Base-by-base conservation (phyloP, 2,329 filamentous ascomycete species). In the Aspergillus phoenicis region DNA sequence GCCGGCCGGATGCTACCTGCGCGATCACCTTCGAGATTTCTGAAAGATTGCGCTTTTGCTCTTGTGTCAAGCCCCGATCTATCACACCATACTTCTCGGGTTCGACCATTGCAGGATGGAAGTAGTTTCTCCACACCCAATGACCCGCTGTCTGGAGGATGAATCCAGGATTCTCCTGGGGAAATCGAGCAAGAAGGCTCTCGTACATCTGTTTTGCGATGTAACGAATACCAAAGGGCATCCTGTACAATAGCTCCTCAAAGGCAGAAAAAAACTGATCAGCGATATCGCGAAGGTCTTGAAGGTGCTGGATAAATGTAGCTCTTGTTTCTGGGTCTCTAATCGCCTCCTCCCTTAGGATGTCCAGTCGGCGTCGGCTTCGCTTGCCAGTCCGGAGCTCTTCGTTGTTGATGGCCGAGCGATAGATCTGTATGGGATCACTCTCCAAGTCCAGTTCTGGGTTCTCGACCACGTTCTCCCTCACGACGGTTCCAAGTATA, bases 391-490 rank as follows among this genome's bases (percentile, higher is more conserved):
- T 99, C 17, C 92, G 89, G 24, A 99, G 86, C 78, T 99, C 95
- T 76, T 98, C 94, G 70, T 99, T 97, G 80, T 96, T 98, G 79
- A 99, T 96, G 13, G 92, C 89, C 5, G 93, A 95, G 45, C 91
- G 87, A 78, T 99, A 98, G 60, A 99, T 99, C 69, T 98, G 94
- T 82, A 98, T 89, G 0, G 95, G 95, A 72, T 99, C 95, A 74
- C 94, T 97, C 77, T 99, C 95, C 26, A 99, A 83, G 73, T 99
- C 94, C 36, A 99, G 82, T 5, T 89, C 89, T 11, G 93, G 89
- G 68, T 97, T 95, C 58, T 97, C 95, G 58, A 98, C 89, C 70
- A 99, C 93, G 72, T 95, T 94, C 73, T 96, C 91, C 64, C 91
- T 90, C 67, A 99, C 90, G 52, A 99, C 78, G 1, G 91, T 88